These are phyloP conservation scores for Whalleya microplaca DNA, from an alignment of 2,329 filamentous ascomycete genomes.

Conservation along the genomic window DNA sequence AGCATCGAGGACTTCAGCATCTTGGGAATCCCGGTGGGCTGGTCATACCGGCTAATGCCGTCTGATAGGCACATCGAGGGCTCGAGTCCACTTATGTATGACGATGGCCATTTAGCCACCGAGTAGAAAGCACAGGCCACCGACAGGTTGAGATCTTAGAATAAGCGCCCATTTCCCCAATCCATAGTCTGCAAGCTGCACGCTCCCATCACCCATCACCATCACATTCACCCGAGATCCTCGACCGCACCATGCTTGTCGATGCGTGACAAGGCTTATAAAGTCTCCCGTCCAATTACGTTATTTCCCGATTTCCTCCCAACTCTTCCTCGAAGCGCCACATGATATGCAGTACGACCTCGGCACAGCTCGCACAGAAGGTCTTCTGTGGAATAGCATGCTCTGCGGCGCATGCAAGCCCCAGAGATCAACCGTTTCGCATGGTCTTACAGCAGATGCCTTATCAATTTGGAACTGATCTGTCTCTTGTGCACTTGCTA, in stretches of 20 bases:
- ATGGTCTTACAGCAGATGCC: not conserved
- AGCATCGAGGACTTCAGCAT: not conserved
- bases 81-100: not conserved
- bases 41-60: not conserved
- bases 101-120: not conserved
- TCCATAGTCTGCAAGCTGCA: constrained; percentile 28
- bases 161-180: constrained; percentile 21
- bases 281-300: constrained; percentile 4
- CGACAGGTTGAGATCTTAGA: constrained; percentile 1
- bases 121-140: not conserved
- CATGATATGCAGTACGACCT: constrained; percentile 3
- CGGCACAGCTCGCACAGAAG: not conserved
- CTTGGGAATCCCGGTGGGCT: not conserved
- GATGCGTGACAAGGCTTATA: constrained; percentile 5
- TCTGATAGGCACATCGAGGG: not conserved
- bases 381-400: not conserved
- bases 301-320: constrained; percentile 4
- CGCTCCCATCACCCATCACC: constrained; percentile 32
- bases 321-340: constrained; percentile 15
- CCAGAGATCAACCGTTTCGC: not conserved
- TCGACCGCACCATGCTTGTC: constrained; percentile 9
- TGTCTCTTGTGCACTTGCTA: not conserved
- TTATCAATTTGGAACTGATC: too few species aligned
- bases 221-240: constrained; percentile 10
- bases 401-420: not conserved